phyloP scores from a whole-genome alignment of 208 protist genomes.

The Acanthamoeba triangularis region DNA sequence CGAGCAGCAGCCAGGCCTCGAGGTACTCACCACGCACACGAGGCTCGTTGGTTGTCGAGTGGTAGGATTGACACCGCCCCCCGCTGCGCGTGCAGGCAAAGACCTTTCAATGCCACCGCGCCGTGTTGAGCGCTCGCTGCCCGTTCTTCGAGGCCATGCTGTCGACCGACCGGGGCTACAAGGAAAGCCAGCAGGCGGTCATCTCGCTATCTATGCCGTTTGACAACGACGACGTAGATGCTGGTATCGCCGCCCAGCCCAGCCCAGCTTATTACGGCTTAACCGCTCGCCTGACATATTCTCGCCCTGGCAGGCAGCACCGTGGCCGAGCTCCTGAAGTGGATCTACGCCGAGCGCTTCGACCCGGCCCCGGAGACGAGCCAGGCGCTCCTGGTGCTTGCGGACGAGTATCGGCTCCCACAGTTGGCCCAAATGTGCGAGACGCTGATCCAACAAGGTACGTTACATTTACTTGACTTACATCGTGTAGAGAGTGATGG shows the following conservation, averaged over 20 bases:
- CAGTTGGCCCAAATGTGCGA: not conserved
- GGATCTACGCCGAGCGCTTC: constrained; percentile 6
- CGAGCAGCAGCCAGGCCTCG: not conserved
- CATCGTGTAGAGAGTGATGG: not conserved
- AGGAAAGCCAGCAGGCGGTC: constrained; percentile 27
- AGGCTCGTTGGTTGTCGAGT: not conserved
- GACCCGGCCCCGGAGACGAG: not conserved
- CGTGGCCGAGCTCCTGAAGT: not conserved
- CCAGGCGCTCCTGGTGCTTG: not conserved
- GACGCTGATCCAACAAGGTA: not conserved
- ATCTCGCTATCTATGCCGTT: not conserved
- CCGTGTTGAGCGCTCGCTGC: constrained; percentile 10
- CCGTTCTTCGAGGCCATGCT: constrained; percentile 42
- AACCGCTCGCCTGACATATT: no score
- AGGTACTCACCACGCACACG: not conserved
- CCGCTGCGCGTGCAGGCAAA: no score
- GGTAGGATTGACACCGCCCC: no score
- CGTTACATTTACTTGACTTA: not conserved
- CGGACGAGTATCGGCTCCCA: not conserved
- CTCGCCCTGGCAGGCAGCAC: not conserved
- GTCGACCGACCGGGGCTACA: not conserved
- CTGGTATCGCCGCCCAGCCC: not conserved
- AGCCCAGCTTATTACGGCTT: not conserved
- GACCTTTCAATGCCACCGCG: not conserved
- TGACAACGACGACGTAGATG: not conserved